Conservation (phyloP, 2,329 filamentous ascomycete genomes). For the Aspergillus fijiensis region DNA sequence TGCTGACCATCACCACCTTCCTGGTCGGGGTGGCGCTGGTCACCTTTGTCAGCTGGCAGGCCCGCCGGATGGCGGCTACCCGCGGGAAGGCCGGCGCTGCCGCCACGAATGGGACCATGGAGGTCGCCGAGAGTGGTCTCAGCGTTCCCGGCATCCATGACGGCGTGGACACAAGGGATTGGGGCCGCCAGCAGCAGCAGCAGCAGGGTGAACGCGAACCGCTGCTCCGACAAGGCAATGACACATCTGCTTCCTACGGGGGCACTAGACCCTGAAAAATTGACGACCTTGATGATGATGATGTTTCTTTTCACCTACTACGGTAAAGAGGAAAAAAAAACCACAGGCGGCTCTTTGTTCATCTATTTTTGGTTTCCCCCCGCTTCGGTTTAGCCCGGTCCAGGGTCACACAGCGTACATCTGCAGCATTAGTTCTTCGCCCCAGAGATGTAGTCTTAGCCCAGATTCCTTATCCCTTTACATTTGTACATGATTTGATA, state of each 20-base stretch:
- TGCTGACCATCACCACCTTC: slow-evolving; percentile 62
- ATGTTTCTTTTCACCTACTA: background rate
- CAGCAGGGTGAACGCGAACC: slow-evolving; percentile 13
- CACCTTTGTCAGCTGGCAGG: slow-evolving; percentile 60
- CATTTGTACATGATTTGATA: no score
- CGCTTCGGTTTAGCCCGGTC: no score
- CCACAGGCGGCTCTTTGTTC: no score
- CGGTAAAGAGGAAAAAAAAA: no score
- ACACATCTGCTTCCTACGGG: background rate
- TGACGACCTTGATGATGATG: background rate
- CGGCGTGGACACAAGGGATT: slow-evolving; percentile 17
- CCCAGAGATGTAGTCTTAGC: no score
- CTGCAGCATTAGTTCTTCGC: no score
- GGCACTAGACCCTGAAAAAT: background rate
- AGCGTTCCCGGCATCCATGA: slow-evolving; percentile 1
- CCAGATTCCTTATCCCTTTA: no score
- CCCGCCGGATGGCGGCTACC: slow-evolving; percentile 27
- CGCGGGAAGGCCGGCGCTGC: no score
- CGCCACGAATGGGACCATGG: background rate
- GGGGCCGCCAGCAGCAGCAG: slow-evolving; percentile 12
- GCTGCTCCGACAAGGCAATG: slow-evolving; percentile 7
- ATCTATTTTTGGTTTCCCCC: no score
- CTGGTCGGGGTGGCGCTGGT: slow-evolving; percentile 66
- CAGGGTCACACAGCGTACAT: no score
- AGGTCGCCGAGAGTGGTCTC: background rate